Conservation (phyloP, 345 rosid species). For the Syzygium oleosum region DNA sequence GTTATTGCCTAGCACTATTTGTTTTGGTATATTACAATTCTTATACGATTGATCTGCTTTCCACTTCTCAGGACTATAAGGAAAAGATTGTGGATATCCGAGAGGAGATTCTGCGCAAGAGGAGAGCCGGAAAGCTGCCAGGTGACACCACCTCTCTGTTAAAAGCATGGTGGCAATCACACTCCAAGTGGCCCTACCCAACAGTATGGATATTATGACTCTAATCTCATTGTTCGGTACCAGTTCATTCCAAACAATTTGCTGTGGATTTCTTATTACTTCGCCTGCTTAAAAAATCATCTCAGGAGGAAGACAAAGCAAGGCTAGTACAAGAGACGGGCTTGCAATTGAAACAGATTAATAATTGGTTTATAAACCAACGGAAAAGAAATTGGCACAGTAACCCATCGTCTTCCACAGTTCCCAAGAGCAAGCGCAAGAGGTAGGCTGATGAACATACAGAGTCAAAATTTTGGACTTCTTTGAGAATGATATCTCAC, state of each 20-base stretch:
- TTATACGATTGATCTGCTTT: not conserved
- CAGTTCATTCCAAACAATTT: not conserved
- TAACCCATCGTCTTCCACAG: conserved; percentile 51
- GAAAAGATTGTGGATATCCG: conserved; percentile 83
- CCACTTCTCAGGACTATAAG: conserved; percentile 50
- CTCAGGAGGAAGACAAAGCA: conserved; percentile 82
- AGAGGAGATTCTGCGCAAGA: conserved; percentile 84
- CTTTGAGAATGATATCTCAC: not conserved
- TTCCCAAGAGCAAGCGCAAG: conserved; percentile 69
- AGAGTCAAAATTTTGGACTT: not conserved
- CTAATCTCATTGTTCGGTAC: not conserved
- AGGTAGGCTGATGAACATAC: conserved; percentile 26
- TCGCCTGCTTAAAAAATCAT: not conserved
- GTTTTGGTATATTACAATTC: not conserved
- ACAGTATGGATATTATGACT: conserved; percentile 25
- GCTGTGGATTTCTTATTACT: not conserved
- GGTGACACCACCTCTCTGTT: conserved; percentile 74
- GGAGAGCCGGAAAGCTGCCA: conserved; percentile 85
- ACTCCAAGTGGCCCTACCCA: conserved; percentile 94
- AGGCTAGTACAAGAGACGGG: conserved; percentile 77
- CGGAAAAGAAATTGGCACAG: conserved; percentile 88
- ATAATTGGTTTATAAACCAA: conserved; percentile 89
- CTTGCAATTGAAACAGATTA: conserved; percentile 78
- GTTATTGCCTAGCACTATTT: not conserved
- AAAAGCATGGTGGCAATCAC: conserved; percentile 91